These are phyloP conservation scores for Ailanthus altissimus DNA, from an alignment of 345 rosid genomes.

Conservation along the genomic window DNA sequence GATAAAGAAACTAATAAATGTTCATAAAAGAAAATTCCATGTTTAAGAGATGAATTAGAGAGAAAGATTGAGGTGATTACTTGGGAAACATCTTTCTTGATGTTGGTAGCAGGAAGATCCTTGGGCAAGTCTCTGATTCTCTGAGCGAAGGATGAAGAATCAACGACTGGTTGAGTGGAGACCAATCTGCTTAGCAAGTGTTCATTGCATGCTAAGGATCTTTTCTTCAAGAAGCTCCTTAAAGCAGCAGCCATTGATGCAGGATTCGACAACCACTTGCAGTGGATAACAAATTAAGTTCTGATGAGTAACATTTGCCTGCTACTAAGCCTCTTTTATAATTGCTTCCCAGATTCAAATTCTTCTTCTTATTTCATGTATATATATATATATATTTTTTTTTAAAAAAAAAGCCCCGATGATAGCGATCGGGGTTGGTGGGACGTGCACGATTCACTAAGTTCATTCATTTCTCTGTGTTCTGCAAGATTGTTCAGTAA, in stretches of 20 bases:
- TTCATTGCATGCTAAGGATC: constrained; percentile 27
- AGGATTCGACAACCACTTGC: not conserved
- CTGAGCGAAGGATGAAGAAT: constrained; percentile 56
- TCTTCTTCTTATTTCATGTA: no score
- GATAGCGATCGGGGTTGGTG: not conserved
- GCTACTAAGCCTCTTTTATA: not conserved
- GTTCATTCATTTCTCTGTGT: not conserved
- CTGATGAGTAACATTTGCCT: not conserved
- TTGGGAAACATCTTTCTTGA: constrained; percentile 66
- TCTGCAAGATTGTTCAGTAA: no score
- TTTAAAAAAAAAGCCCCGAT: not conserved
- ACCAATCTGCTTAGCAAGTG: constrained; percentile 35
- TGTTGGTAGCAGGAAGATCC: constrained; percentile 59
- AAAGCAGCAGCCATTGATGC: constrained; percentile 52
- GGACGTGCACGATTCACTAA: not conserved
- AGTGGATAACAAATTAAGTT: not conserved
- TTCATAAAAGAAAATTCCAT: no score
- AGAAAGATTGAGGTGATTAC: constrained; percentile 27
- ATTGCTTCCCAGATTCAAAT: not conserved
- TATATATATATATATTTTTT: no score
- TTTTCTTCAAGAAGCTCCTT: constrained; percentile 47
- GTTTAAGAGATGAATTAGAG: not conserved
- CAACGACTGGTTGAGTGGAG: constrained; percentile 44
- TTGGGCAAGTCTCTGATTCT: constrained; percentile 75
- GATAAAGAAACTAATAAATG: no score